Evolutionary conservation across 176 grass and related monocot genomes (phyloP), one percentile per base, ranked within the genome.

Genomic region (Paspalum notatum): DNA sequence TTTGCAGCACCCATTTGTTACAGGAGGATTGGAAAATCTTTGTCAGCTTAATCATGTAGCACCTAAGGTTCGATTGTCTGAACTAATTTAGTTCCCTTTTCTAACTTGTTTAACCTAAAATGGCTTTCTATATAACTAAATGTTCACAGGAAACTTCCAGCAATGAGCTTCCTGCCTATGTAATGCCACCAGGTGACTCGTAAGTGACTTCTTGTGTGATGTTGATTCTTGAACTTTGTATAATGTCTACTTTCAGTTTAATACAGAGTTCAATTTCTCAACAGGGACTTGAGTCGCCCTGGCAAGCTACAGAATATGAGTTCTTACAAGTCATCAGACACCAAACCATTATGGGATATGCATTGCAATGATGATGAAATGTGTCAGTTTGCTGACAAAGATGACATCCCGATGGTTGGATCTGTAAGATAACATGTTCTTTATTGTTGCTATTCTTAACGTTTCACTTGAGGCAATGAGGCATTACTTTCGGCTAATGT

Each of bases 1-100:
- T 39, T 74, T 77, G 65, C 94, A 97, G 94, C 94, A 97, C 81
- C 85, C 91, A 42, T 97, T 97, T 81, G 87, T 97, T 82, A 90
- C 89, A 70, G 85, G 87, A 85, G 83, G 78, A 68, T 72, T 85
- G 74, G 87, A 90, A 46, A 83, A 94, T 76, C 40, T 69, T 57
- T 86, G 78, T 56, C 89, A 85, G 73, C 74, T 83, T 71, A 82
- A 84, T 84, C 71, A 58, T 73, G 68, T 74, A 70, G 38, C 22
- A 21, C 47, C 72, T 47, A 85, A 85, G 87, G 95, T 97, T 80
- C 22, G 45, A 61, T 80, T 87, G 18, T 11, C 18, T 61, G 9
- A 27, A 41, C 21, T 60, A 62, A 38, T 78, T 78, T 39, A 24
- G 66, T 21, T 67, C 12, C 25, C 18, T 67, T 83, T 32, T 52